Evolutionary conservation across 1,284 basidiomycete genomes (phyloP).

Genomic region (Cutaneotrichosporon cavernicola): DNA sequence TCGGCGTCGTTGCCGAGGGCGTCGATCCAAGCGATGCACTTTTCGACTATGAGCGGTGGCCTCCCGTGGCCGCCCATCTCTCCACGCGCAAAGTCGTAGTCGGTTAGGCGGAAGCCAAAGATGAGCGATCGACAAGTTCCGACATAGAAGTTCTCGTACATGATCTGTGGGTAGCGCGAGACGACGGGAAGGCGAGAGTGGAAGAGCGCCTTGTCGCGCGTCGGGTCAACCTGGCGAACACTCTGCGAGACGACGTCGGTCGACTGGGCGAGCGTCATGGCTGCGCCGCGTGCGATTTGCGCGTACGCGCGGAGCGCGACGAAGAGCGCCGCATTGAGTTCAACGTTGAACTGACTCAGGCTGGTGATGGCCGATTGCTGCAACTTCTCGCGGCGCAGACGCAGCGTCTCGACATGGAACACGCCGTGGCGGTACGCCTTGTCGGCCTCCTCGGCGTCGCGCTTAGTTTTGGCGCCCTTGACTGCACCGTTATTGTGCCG

Average conservation of each 20-base stretch:
- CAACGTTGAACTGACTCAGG: constrained; percentile 73
- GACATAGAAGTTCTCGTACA: constrained; percentile 56
- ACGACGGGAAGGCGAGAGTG: constrained; percentile 15
- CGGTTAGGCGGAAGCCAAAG: constrained; percentile 86
- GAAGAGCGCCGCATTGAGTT: constrained; percentile 68
- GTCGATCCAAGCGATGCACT: constrained; percentile 84
- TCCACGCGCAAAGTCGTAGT: constrained; percentile 83
- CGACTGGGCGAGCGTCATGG: constrained; percentile 59
- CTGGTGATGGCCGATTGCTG: constrained; percentile 81
- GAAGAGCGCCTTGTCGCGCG: constrained; percentile 59
- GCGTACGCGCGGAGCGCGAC: constrained; percentile 67
- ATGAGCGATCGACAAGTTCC: constrained; percentile 78
- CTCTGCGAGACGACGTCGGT: constrained; percentile 53
- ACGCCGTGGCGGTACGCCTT: constrained; percentile 88
- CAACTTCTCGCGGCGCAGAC: constrained; percentile 76
- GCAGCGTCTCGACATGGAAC: constrained; percentile 89
- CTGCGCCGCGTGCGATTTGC: constrained; percentile 63
- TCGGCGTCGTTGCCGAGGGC: constrained; percentile 71
- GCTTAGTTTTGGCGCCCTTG: constrained; percentile 72
- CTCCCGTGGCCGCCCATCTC: constrained; percentile 62
- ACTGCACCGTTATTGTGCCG: constrained; percentile 55
- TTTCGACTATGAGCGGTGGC: constrained; percentile 76
- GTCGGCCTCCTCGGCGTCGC: constrained; percentile 93
- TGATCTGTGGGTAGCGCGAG: constrained; percentile 27
- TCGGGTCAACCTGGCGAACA: constrained; percentile 66